Percentiles rank a stretch among this genome's conserved stretches.
Conservation (phyloP, 495 filamentous ascomycete species). For the Neurospora sp. region DNA sequence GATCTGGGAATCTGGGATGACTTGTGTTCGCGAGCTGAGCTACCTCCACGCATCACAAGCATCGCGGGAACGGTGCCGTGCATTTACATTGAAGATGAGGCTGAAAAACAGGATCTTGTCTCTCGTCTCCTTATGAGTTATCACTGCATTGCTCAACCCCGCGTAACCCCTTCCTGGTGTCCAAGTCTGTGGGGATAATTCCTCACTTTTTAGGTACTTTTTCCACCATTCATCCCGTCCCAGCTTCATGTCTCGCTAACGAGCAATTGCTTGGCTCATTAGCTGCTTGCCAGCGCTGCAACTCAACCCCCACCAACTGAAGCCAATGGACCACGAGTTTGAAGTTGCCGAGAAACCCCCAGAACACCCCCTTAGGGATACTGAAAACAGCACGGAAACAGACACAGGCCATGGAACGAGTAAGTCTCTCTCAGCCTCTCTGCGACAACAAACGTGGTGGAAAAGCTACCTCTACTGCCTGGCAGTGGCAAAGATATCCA, state of each 20-base stretch:
- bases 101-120: background rate
- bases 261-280: background rate
- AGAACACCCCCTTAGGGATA: background rate
- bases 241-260: background rate
- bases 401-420: background rate
- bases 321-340: background rate
- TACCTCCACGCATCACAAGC: background rate
- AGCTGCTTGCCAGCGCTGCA: background rate
- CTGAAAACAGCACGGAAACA: background rate
- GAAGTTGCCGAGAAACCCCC: background rate
- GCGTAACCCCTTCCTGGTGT: background rate
- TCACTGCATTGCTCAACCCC: background rate
- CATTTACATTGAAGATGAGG: background rate
- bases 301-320: background rate
- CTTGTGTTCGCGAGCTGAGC: background rate
- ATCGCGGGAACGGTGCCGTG: background rate
- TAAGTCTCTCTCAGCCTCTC: too few relatives aligned
- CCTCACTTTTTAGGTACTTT: background rate
- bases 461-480: background rate
- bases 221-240: background rate
- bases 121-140: background rate
- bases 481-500: background rate
- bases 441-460: background rate
- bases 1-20: background rate
- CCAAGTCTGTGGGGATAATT: background rate